Percentiles rank a stretch among this genome's conserved stretches.
Evolutionary conservation across 2,329 filamentous ascomycete species (phyloP).

Genomic region (Diaporthe citrichinensis): DNA sequence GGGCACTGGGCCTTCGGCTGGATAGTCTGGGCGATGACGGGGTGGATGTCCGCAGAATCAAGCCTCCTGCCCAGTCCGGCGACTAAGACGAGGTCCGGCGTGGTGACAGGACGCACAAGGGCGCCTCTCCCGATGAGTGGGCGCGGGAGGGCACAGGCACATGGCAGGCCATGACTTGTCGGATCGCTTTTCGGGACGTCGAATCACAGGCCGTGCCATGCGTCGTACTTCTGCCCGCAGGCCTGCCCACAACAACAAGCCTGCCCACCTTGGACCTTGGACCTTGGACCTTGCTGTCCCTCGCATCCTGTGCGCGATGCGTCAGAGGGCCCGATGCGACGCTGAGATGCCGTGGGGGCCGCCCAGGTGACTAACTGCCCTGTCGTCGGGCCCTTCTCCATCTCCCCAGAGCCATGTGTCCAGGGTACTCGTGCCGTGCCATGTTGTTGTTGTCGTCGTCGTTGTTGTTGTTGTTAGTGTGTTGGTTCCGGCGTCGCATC

Average conservation of each 20-base stretch:
- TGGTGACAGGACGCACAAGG: slow-evolving; percentile 38
- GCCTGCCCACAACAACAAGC: slow-evolving; percentile 16
- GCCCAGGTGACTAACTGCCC: slow-evolving; percentile 18
- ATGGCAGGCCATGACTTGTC: slow-evolving; percentile 38
- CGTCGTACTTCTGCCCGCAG: slow-evolving; percentile 25
- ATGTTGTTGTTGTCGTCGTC: slow-evolving; percentile 13
- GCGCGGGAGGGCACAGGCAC: slow-evolving; percentile 18
- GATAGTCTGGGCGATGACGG: neutral
- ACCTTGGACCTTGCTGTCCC: neutral
- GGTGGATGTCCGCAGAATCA: slow-evolving; percentile 1
- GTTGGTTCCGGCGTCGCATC: slow-evolving; percentile 13
- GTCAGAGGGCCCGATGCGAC: slow-evolving; percentile 29
- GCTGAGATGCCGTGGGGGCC: slow-evolving; percentile 16
- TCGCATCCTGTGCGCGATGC: slow-evolving; percentile 22
- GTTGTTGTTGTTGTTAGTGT: slow-evolving; percentile 1
- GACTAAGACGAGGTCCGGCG: slow-evolving; percentile 29
- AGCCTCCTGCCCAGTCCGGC: slow-evolving; percentile 23
- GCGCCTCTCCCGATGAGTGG: slow-evolving; percentile 37
- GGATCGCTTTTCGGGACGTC: slow-evolving; percentile 27
- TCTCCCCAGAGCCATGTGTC: neutral
- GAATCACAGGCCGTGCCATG: slow-evolving; percentile 11
- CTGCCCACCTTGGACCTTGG: neutral
- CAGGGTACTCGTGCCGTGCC: neutral
- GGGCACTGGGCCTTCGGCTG: neutral
- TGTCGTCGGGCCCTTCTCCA: neutral